Evolutionary conservation across 1,284 basidiomycete species (phyloP).

Genomic region (Calocybe gambosa): DNA sequence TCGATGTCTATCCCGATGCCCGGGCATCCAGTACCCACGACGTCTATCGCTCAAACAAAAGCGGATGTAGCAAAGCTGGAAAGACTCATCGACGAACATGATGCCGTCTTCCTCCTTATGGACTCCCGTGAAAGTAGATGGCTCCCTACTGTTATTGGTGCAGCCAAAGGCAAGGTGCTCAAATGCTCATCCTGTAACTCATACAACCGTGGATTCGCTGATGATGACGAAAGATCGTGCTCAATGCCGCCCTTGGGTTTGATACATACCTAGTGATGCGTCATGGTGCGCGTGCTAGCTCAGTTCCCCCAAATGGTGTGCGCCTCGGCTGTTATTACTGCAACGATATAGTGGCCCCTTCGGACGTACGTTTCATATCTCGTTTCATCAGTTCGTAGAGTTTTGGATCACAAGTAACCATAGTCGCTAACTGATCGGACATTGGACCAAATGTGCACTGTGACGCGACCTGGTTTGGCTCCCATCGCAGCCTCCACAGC

Average conservation of each 20-base stretch:
- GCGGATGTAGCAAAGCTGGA: slow-evolving; percentile 73
- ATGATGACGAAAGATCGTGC: slow-evolving; percentile 59
- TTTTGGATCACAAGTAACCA: slow-evolving; percentile 1
- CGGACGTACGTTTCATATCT: slow-evolving; percentile 61
- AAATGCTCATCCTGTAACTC: background rate
- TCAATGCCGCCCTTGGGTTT: slow-evolving; percentile 95
- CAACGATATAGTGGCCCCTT: slow-evolving; percentile 95
- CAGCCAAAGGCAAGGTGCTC: slow-evolving; percentile 74
- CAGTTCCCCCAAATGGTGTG: slow-evolving; percentile 30
- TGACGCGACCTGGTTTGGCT: slow-evolving; percentile 93
- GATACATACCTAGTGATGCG: slow-evolving; percentile 97
- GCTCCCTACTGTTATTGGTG: slow-evolving; percentile 87
- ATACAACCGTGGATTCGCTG: background rate
- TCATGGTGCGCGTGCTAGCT: slow-evolving; percentile 66
- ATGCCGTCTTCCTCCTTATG: slow-evolving; percentile 94
- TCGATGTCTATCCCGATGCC: slow-evolving; percentile 90
- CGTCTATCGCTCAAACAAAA: slow-evolving; percentile 49
- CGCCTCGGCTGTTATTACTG: slow-evolving; percentile 94
- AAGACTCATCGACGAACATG: slow-evolving; percentile 75
- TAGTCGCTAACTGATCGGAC: slow-evolving; percentile 92
- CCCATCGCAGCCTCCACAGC: slow-evolving; percentile 88
- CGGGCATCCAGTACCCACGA: slow-evolving; percentile 78
- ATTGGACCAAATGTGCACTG: slow-evolving; percentile 99
- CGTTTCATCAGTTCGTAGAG: background rate
- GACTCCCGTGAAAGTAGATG: slow-evolving; percentile 95